A percentile compares a stretch with the other conserved stretches of the same genome.
These are phyloP conservation scores for Fusarium udum DNA, from an alignment of 2,329 filamentous ascomycete species.

Conservation along the genomic window DNA sequence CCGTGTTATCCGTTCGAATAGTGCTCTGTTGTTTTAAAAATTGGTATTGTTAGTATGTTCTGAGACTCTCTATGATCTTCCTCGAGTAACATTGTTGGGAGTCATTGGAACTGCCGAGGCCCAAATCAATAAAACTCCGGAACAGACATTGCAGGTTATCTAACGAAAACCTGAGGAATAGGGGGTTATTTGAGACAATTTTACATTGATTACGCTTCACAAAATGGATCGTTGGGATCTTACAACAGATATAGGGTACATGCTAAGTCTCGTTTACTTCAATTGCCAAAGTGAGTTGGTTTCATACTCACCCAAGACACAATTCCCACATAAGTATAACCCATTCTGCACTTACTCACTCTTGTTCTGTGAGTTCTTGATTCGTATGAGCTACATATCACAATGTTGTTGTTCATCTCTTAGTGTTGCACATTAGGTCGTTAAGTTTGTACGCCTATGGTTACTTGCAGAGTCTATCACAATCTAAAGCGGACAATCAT, in stretches of 20 bases:
- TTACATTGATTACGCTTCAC: not conserved
- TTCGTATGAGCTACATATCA: not conserved
- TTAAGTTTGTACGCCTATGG: not conserved
- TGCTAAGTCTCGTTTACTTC: not conserved
- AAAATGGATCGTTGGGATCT: no score
- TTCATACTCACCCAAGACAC: not conserved
- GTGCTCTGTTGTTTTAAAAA: no score
- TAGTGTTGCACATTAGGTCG: not conserved
- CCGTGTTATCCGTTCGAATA: no score
- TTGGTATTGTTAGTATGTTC: not conserved
- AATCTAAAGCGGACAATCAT: not conserved
- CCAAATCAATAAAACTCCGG: no score
- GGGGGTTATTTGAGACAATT: not conserved
- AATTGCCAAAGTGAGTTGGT: not conserved
- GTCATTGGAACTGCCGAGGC: not conserved
- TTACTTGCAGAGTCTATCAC: not conserved
- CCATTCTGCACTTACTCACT: not conserved
- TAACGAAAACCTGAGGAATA: fast-evolving
- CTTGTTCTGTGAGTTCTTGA: fast-evolving
- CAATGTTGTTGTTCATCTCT: not conserved
- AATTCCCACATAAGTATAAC: not conserved
- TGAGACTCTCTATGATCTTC: not conserved
- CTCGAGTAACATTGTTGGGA: not conserved
- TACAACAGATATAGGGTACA: not conserved
- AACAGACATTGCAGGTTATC: not conserved